Conservation (phyloP, 2,329 filamentous ascomycete genomes). For the Mariannaea elegans region DNA sequence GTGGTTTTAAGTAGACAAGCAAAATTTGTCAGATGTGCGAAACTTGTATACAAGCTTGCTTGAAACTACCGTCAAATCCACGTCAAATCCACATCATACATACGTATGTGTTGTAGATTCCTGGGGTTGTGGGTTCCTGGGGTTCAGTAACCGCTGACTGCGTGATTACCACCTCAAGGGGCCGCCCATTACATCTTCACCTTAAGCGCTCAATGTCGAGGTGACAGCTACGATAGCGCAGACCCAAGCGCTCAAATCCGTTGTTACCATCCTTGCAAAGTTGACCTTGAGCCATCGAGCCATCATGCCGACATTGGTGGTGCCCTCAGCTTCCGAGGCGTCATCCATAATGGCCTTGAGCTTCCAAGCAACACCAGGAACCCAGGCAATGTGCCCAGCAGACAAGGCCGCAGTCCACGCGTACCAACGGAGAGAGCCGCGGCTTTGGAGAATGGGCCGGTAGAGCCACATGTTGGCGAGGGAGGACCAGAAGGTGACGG, state of each 20-base stretch:
- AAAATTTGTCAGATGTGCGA: no score
- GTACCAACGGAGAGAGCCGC: conserved; percentile 45
- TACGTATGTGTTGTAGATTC: no score
- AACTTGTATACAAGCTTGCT: no score
- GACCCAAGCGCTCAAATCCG: conserved; percentile 46
- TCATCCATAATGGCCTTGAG: conserved; percentile 44
- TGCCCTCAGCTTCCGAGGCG: conserved; percentile 26
- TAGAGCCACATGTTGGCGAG: conserved; percentile 38
- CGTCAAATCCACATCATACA: no score
- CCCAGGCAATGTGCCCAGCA: conserved; percentile 45
- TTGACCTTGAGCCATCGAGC: conserved; percentile 45
- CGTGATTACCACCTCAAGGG: no score
- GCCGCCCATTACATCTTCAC: background rate
- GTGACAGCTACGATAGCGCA: conserved; percentile 44
- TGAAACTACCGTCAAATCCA: no score
- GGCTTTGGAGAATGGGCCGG: conserved; percentile 32
- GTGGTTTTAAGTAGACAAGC: no score
- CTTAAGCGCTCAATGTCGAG: conserved; percentile 33
- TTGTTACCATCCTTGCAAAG: conserved; percentile 43
- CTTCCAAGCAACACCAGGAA: conserved; percentile 45
- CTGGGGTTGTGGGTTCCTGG: no score
- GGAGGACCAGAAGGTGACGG: conserved; percentile 45
- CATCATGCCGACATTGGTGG: conserved; percentile 42
- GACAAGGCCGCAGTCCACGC: conserved; percentile 43
- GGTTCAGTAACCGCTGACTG: no score